Evolutionary conservation across 2,329 filamentous ascomycete genomes (phyloP).

Genomic region (Dactylellina cionopaga): DNA sequence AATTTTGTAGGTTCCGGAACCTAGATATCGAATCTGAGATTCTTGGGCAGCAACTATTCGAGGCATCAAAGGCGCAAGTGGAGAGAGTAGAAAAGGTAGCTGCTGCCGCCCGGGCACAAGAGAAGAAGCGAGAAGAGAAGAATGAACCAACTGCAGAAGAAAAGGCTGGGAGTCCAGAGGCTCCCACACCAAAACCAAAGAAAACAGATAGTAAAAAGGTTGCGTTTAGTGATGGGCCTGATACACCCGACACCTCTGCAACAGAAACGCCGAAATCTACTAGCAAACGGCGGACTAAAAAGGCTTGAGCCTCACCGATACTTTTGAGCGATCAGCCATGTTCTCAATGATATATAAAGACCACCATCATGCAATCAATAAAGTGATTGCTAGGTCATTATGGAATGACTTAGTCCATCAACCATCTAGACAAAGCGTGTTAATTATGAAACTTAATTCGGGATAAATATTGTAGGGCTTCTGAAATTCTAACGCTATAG

Average conservation of each 20-base stretch:
- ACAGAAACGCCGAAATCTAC: constrained; percentile 38
- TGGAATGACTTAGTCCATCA: background rate
- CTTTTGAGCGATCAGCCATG: too few species aligned
- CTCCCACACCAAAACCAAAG: constrained; percentile 5
- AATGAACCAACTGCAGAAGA: constrained; percentile 54
- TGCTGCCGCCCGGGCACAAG: constrained; percentile 70
- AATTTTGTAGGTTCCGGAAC: constrained; percentile 53
- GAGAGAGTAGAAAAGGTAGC: constrained; percentile 82
- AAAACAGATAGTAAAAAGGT: constrained; percentile 33
- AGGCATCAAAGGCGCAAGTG: constrained; percentile 85
- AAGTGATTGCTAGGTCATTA: too few species aligned
- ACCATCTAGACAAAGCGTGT: background rate
- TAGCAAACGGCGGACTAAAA: constrained; percentile 38
- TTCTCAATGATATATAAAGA: too few species aligned
- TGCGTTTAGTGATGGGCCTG: constrained; percentile 30
- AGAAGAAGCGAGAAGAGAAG: constrained; percentile 66
- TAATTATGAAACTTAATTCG: too few species aligned
- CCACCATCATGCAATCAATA: too few species aligned
- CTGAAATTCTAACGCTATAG: too few species aligned
- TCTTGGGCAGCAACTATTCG: constrained; percentile 86
- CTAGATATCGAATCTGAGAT: constrained; percentile 79
- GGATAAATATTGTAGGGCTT: too few species aligned
- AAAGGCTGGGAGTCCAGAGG: background rate
- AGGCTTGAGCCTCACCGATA: constrained; percentile 1
- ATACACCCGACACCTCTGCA: constrained; percentile 29